Conservation (phyloP, 768 basidiomycete species). For the Tylopilus sp. region DNA sequence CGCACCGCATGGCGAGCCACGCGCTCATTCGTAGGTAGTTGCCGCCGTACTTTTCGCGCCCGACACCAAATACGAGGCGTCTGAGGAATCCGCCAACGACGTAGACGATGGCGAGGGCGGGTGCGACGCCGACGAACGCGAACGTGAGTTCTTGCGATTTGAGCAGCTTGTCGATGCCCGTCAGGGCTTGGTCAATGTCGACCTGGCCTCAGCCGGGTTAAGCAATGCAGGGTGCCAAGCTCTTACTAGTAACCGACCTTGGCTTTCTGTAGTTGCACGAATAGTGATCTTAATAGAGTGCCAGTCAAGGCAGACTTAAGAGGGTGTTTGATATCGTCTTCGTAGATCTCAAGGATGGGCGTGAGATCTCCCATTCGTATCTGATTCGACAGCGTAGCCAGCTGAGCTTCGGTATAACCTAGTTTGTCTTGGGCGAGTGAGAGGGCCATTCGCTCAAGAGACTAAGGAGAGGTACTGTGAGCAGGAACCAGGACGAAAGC, state of each 20-base stretch:
- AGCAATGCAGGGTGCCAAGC: not conserved
- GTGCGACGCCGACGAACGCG: constrained; percentile 94
- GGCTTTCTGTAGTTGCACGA: constrained; percentile 94
- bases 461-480: constrained; percentile 43
- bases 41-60: constrained; percentile 58
- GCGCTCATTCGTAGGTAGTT: constrained; percentile 47
- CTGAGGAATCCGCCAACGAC: constrained; percentile 52
- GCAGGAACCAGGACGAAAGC: not conserved
- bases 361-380: constrained; percentile 83
- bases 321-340: constrained; percentile 88
- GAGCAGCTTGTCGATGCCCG: constrained; percentile 90
- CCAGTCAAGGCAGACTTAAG: constrained; percentile 77
- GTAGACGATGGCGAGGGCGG: constrained; percentile 79
- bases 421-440: constrained; percentile 82
- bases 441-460: constrained; percentile 89
- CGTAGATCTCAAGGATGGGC: constrained; percentile 81
- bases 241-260: constrained; percentile 61
- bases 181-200: constrained; percentile 85
- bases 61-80: constrained; percentile 44
- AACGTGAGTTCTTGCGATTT: constrained; percentile 95
- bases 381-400: constrained; percentile 60
- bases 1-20: constrained; percentile 70
- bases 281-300: constrained; percentile 74
- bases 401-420: constrained; percentile 56
- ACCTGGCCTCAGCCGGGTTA: constrained; percentile 46